Evolutionary conservation across 192 early-diverging fungal genomes (phyloP).

Genomic region (Entomortierella chlamydospora): DNA sequence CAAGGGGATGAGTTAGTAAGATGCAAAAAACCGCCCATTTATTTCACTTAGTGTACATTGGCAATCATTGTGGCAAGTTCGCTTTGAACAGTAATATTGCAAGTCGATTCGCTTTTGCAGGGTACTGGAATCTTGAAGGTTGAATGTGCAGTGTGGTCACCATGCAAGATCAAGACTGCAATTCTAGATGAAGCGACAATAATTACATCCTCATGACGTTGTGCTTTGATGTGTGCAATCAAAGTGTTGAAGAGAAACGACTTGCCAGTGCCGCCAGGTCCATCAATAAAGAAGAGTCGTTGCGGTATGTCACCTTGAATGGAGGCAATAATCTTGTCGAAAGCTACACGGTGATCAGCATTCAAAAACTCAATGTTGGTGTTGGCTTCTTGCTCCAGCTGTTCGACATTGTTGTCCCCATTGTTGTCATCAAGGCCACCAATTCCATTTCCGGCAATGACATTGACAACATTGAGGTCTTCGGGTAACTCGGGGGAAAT

Average conservation of each 20-base stretch:
- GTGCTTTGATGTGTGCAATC: slow-evolving; percentile 1
- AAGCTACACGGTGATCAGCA: slow-evolving; percentile 3
- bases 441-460: neutral
- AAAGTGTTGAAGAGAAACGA: slow-evolving; percentile 40
- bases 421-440: neutral
- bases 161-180: slow-evolving; percentile 33
- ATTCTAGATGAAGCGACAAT: slow-evolving; percentile 50
- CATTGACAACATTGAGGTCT: neutral
- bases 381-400: neutral
- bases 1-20: too few relatives aligned
- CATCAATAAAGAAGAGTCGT: slow-evolving; percentile 43
- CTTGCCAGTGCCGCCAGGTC: slow-evolving; percentile 54
- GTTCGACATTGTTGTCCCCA: neutral
- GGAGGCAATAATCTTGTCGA: neutral
- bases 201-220: slow-evolving; percentile 1
- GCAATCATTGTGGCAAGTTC: neutral
- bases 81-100: slow-evolving; percentile 1
- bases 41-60: too few relatives aligned
- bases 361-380: neutral
- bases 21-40: too few relatives aligned
- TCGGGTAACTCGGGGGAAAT: neutral
- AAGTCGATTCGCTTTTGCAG: slow-evolving; percentile 15
- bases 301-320: neutral
- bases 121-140: slow-evolving; percentile 45
- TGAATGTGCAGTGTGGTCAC: slow-evolving; percentile 43